Base-by-base conservation (phyloP, 768 basidiomycete species). In the Amanita jacksonii region DNA sequence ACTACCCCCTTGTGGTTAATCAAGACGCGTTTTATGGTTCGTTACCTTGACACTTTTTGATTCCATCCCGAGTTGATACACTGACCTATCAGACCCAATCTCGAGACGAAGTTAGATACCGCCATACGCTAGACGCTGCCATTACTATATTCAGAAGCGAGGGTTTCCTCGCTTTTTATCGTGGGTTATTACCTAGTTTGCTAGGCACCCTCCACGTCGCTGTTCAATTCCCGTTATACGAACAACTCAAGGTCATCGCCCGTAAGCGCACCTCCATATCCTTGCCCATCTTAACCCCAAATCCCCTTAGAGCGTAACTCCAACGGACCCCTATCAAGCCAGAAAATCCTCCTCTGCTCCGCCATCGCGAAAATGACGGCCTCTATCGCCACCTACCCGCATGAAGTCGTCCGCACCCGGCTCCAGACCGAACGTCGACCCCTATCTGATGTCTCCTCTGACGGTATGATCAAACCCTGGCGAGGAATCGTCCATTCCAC, bases 1-100 rank as follows among this genome's bases (percentile, higher is more conserved):
- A 98, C 96, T 19, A 97, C 90, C 63, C 96, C 96, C 0, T 62
- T 99, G 5, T 99, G 96, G 96, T 91, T 99, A 32, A 92, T 99
- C 62, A 98, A 97, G 69, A 98, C 94, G 18, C 80, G 96, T 22
- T 97, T 98, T 67, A 98, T 98, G 96, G 94, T 94, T 54, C 41
- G 7, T 23, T 20, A 33, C 24, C 16, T n/a, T 31, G 24, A 8
- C 23, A 10, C 16, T 35, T n/a, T 27, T 15, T 15, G n/a, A n/a
- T n/a, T n/a, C n/a, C n/a, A n/a, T n/a, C n/a, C n/a, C n/a, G n/a
- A n/a, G n/a, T n/a, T n/a, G n/a, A n/a, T n/a, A n/a, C n/a, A 25
- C 52, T 46, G 35, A 30, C 36, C 41, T n/a, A n/a, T 36, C 56
- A 93, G 91, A 93, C 91, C 12, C 91, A 96, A 64, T 78, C 81